These are phyloP conservation scores for Cutaneotrichosporon sp. DNA, from an alignment of 1,284 basidiomycete species.

Conservation along the genomic window DNA sequence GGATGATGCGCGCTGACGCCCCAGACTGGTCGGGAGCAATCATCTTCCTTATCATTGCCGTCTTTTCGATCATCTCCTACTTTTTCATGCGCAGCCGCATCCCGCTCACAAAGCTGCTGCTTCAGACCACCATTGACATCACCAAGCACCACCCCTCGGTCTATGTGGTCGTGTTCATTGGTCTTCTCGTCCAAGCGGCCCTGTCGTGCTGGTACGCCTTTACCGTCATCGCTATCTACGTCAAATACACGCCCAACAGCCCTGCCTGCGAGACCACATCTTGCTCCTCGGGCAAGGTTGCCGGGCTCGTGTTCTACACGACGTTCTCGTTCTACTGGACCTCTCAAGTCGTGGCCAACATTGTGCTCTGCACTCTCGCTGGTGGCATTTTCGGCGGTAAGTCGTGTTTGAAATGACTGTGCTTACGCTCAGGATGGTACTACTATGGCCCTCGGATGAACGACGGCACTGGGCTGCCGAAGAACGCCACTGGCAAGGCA, in stretches of 20 bases:
- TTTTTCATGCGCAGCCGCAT: conserved; percentile 53
- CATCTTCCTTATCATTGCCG: conserved; percentile 62
- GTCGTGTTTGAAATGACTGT: conserved; percentile 21
- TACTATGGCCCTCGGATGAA: conserved; percentile 43
- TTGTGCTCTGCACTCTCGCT: conserved; percentile 70
- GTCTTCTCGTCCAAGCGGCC: conserved; percentile 64
- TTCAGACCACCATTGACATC: conserved; percentile 72
- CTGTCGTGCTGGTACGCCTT: conserved; percentile 56
- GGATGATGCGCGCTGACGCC: not conserved
- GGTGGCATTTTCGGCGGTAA: conserved; percentile 61
- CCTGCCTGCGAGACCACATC: conserved; percentile 45
- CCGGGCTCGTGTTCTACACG: conserved; percentile 69
- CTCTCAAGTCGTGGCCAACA: conserved; percentile 66
- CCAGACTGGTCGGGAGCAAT: conserved; percentile 56
- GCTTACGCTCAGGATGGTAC: conserved; percentile 35
- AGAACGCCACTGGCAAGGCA: conserved; percentile 63
- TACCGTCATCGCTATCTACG: conserved; percentile 55
- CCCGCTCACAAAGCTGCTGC: conserved; percentile 67
- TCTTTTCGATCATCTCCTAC: conserved; percentile 72
- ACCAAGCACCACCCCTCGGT: conserved; percentile 75
- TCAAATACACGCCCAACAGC: conserved; percentile 70
- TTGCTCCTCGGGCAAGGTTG: conserved; percentile 56
- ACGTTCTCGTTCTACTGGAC: conserved; percentile 81
- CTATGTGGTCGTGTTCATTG: conserved; percentile 68
- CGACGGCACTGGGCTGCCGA: conserved; percentile 51